Evolutionary conservation across 2,329 filamentous ascomycete genomes (phyloP), one percentile per base, ranked within the genome.

Genomic region (Pseudogymnoascus sp.): DNA sequence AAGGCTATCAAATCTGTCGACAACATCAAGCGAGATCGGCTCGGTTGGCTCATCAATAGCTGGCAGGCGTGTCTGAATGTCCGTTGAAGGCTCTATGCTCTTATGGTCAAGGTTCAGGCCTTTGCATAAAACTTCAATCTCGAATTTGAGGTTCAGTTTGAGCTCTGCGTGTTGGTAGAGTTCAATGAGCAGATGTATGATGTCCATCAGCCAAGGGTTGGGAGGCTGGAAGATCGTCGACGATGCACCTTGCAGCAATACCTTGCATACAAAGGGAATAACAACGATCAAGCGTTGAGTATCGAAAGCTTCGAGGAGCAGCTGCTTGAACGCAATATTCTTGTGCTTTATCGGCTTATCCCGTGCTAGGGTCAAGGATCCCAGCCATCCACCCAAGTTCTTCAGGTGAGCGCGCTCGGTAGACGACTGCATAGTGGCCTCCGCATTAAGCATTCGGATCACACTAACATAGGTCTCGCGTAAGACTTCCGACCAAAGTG

Each of bases 171-270:
- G 89, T 71, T 96, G 89, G 72, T 99, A 99, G 3, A 99, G 82
- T 72, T 99, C 96, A 70, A 96, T 90, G 37, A 99, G 82, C 6
- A 97, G 80, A 67, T 90, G 85, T 63, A 99, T 86, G 62, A 99
- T 95, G 70, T 99, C 95, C 90, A 97, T 96, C 49, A 97, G 76
- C 95, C 95, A 99, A 1, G 95, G 95, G 70, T 99, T 99, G 1
- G 95, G 95, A 9, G 93, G 93, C 63, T 87, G 89, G 78, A 99
- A 99, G 8, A 97, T 88, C 11, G 88, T 89, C 0, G 95, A 97
- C 60, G 86, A 84, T 38, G 86, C 87, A 18, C 92, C 93, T 73
- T 97, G 92, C 21, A 89, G 84, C 21, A 99, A 79, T 4, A 97
- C 91, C 76, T 97, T 97, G 84, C 95, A 99, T 62, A 96, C 95